Evolutionary conservation across 2,329 filamentous ascomycete species (phyloP).

Genomic region (Paracamarosporium sp.): DNA sequence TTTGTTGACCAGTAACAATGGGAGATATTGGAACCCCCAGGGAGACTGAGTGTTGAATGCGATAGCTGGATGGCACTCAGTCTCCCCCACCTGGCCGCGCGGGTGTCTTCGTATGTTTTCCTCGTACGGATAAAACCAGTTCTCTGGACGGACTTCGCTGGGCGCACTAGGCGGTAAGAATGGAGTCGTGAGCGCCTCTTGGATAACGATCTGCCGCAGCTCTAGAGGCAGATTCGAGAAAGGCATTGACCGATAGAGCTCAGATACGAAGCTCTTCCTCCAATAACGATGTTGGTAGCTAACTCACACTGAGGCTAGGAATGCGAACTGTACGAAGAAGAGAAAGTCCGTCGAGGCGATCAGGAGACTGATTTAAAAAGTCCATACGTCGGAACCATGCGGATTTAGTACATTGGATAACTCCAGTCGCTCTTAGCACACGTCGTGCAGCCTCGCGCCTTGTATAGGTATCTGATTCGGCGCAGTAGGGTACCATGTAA

Average conservation of each 20-base stretch:
- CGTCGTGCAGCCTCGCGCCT: not conserved
- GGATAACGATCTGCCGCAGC: slow-evolving; percentile 7
- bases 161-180: slow-evolving; percentile 3
- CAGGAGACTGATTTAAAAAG: not conserved
- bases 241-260: not conserved
- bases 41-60: slow-evolving; percentile 1
- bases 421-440: not conserved
- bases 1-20: slow-evolving; percentile 6
- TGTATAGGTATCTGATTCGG: too few relatives aligned
- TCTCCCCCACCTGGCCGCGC: not conserved
- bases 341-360: not conserved
- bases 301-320: not conserved
- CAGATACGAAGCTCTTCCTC: not conserved
- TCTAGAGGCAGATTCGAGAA: not conserved
- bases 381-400: not conserved
- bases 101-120: slow-evolving; percentile 4
- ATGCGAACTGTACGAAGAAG: not conserved
- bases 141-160: slow-evolving; percentile 2
- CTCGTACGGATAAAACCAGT: slow-evolving; percentile 4
- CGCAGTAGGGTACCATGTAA: too few relatives aligned
- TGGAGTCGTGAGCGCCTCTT: slow-evolving; percentile 6
- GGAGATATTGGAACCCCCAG: slow-evolving; percentile 3
- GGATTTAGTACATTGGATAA: not conserved
- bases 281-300: not conserved
- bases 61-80: slow-evolving; percentile 1